Evolutionary conservation across 2,329 filamentous ascomycete genomes (phyloP).

Genomic region (Xylaria sp.): DNA sequence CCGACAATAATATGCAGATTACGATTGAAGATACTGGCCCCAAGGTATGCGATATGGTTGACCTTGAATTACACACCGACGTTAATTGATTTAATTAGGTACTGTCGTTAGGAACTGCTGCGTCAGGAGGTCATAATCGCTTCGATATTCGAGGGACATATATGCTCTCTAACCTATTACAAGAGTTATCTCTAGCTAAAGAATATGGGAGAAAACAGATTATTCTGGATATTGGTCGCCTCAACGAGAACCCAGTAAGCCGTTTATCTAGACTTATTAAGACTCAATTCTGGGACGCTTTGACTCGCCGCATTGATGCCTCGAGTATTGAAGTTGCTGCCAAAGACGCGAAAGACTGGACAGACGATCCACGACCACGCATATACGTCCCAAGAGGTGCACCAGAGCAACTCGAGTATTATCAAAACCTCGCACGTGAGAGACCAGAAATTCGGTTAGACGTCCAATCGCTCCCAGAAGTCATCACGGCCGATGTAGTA

Average conservation of each 20-base stretch:
- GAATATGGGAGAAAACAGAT: constrained; percentile 91
- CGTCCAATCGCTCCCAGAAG: constrained; percentile 80
- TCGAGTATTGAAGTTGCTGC: constrained; percentile 88
- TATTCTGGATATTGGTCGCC: constrained; percentile 86
- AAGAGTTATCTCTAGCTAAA: constrained; percentile 92
- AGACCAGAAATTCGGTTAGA: constrained; percentile 88
- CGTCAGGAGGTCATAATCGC: constrained; percentile 85
- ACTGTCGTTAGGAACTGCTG: constrained; percentile 84
- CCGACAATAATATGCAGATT: constrained; percentile 94
- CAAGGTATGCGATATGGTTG: constrained; percentile 65
- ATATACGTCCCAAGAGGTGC: constrained; percentile 90
- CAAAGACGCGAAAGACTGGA: constrained; percentile 95
- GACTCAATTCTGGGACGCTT: constrained; percentile 90
- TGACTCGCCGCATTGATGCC: constrained; percentile 90
- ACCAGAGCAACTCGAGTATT: constrained; percentile 90
- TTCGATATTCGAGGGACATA: constrained; percentile 96
- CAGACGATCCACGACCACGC: constrained; percentile 84
- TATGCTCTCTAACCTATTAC: constrained; percentile 94
- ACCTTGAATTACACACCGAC: constrained; percentile 13
- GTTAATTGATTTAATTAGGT: constrained; percentile 62
- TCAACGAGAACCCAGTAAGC: constrained; percentile 95
- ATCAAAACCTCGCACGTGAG: constrained; percentile 80
- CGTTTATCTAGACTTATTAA: constrained; percentile 87
- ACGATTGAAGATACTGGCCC: constrained; percentile 96
- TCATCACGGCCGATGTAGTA: constrained; percentile 84